phyloP scores from a whole-genome alignment of 306 rosid genomes.

The Sindora glabra region DNA sequence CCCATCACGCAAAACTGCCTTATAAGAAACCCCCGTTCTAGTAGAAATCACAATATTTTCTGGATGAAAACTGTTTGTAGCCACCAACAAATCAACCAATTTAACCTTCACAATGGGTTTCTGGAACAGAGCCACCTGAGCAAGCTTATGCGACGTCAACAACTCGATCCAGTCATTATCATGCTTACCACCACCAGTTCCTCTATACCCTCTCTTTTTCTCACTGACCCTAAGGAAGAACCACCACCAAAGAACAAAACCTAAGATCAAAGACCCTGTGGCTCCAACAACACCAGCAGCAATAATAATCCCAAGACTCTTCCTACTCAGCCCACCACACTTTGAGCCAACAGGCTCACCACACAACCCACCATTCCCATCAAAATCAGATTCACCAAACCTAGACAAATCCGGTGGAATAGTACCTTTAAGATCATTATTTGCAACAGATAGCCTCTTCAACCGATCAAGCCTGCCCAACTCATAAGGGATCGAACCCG shows the following conservation, averaged over 20 bases:
- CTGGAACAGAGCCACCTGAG: conserved; percentile 47
- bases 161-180: conserved; percentile 32
- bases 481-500: conserved; percentile 47
- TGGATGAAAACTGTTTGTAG: conserved; percentile 35
- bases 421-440: conserved; percentile 36
- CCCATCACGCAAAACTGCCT: conserved; percentile 51
- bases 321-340: conserved; percentile 39
- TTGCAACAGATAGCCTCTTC: conserved; percentile 36
- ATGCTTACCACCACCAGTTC: conserved; percentile 11
- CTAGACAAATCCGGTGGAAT: conserved; percentile 31
- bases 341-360: conserved; percentile 41
- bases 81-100: conserved; percentile 32
- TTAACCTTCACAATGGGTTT: conserved; percentile 48
- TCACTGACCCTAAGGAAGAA: conserved; percentile 19
- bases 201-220: conserved; percentile 21
- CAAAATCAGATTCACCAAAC: conserved; percentile 24
- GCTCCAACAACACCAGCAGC: conserved; percentile 47
- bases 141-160: conserved; percentile 34
- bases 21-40: conserved; percentile 42
- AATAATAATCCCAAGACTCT: conserved; percentile 37
- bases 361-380: conserved; percentile 38
- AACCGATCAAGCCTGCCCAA: conserved; percentile 42
- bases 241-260: conserved; percentile 54
- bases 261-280: conserved; percentile 35
- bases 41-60: conserved; percentile 36